Evolutionary conservation across 2,329 filamentous ascomycete genomes (phyloP), one percentile per base, ranked within the genome.

Genomic region (Exserohilum turcica): DNA sequence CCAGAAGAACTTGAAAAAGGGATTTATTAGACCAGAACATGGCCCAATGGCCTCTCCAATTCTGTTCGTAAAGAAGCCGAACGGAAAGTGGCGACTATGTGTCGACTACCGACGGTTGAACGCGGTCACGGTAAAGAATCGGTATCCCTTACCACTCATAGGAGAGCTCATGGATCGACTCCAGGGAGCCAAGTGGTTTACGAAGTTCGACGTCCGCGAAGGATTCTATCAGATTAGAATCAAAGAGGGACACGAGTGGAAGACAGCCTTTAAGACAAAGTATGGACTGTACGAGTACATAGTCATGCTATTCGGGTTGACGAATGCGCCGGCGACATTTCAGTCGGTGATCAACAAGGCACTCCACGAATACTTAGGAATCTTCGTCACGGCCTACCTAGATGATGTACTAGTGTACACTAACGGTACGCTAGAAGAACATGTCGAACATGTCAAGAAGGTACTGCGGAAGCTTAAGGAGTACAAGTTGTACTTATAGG

Each of bases 401-500:
- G 10, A 42, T n/a, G 9, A 42, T 29, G 10, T 42, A 29, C 24
- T 42, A 42, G 24, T 42, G 9, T 42, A 42, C 24, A 9, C 38
- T 42, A 42, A n/a, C 9, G 19, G 40, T n/a, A 5, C 10, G 6
- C 40, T 43, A 1, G 7, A 43, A 21, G 27, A 43, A 32, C 5
- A 43, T 32, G 6, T 43, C 2, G 28, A 63, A 32, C 40, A 71
- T 42, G 53, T 72, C n/a, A 19, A 56, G 36, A n/a, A 57, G 42
- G 59, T 75, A 15, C 43, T 67, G 13, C 28, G 64, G 12, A 54
- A 61, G 12, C 57, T 72, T 10, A 12, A 44, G 5, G 27, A 61
- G 40, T 43, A 37, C 6, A 60, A 29, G 39, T 10, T 71, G 6
- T 56, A 61, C 24, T 19, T 61, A 18, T 54, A 62, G 21, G 51